Conservation (phyloP, 169 alveolate genomes). For the Eimeria sp. region DNA sequence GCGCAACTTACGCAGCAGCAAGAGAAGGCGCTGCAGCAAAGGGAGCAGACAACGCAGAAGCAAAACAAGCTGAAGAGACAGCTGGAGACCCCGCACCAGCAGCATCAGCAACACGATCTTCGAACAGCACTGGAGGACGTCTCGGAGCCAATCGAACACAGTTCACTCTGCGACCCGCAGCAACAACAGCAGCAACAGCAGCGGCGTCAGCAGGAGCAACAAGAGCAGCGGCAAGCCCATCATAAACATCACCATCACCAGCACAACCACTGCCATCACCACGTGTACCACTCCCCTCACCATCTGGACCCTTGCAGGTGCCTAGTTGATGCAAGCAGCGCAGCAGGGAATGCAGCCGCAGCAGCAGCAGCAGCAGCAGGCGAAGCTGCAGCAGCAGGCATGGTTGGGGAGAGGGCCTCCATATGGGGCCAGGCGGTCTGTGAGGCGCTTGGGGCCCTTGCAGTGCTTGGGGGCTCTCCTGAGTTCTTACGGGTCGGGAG, state of each 20-base stretch:
- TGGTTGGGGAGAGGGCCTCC: neutral
- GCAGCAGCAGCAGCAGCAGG: slow-evolving; percentile 19
- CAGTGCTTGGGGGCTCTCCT: slow-evolving; percentile 72
- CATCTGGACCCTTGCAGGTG: neutral
- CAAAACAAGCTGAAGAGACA: neutral
- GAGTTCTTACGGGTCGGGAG: slow-evolving; percentile 80
- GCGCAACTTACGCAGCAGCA: neutral
- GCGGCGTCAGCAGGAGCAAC: neutral
- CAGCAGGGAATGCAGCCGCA: neutral
- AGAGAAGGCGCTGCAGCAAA: neutral
- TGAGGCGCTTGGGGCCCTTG: slow-evolving; percentile 78
- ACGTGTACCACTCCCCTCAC: neutral
- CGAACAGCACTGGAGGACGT: neutral
- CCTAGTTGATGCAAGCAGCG: slow-evolving; percentile 18
- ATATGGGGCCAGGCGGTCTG: slow-evolving; percentile 52
- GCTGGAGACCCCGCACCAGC: neutral
- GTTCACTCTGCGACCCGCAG: neutral
- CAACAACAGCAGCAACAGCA: slow-evolving; percentile 23
- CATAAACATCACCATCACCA: slow-evolving; percentile 3
- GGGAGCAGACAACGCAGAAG: neutral
- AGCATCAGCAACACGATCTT: neutral
- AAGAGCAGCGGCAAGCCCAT: neutral
- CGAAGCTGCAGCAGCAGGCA: neutral
- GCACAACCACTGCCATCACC: slow-evolving; percentile 3
- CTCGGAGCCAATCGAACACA: neutral